A percentile compares a stretch with the other conserved stretches of the same genome.
Evolutionary conservation across 768 basidiomycete species (phyloP).

Genomic region (Gloeostereum incarnatum): DNA sequence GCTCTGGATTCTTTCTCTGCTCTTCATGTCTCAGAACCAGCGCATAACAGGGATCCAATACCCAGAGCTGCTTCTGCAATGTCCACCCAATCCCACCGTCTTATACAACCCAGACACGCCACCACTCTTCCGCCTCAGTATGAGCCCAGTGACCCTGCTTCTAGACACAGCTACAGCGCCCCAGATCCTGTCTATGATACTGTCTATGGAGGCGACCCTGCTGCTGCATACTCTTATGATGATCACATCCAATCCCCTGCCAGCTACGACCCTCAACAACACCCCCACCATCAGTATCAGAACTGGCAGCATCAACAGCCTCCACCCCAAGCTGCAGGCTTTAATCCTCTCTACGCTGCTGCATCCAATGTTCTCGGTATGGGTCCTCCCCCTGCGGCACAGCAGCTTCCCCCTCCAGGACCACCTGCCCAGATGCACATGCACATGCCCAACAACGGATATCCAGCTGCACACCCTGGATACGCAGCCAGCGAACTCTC

Average conservation of each 20-base stretch:
- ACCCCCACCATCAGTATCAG: conserved; percentile 1
- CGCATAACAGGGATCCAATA: conserved; percentile 34
- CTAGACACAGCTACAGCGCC: conserved; percentile 8
- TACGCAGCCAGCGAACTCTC: conserved; percentile 15
- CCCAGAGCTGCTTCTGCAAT: conserved; percentile 50
- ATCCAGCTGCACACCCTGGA: conserved; percentile 12
- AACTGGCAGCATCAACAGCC: conserved; percentile 9
- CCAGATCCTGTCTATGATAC: conserved; percentile 12
- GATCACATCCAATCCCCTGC: conserved; percentile 17
- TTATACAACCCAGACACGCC: conserved; percentile 27
- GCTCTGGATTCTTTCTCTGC: conserved; percentile 43
- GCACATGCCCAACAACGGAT: conserved; percentile 18
- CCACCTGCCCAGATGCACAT: conserved; percentile 12
- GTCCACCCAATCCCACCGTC: conserved; percentile 30
- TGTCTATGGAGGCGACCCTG: conserved; percentile 24
- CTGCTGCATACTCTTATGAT: conserved; percentile 28
- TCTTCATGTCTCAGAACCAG: conserved; percentile 40
- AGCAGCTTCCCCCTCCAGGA: conserved; percentile 10
- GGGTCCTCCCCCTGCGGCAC: conserved; percentile 46
- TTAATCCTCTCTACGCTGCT: conserved; percentile 58
- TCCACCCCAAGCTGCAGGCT: conserved; percentile 25
- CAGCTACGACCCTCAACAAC: conserved; percentile 9
- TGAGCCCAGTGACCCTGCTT: conserved; percentile 5
- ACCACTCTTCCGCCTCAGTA: conserved; percentile 28
- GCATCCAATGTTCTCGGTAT: conserved; percentile 78